Conservation (phyloP, 306 rosid species). For the Vachellia pachyceras region DNA sequence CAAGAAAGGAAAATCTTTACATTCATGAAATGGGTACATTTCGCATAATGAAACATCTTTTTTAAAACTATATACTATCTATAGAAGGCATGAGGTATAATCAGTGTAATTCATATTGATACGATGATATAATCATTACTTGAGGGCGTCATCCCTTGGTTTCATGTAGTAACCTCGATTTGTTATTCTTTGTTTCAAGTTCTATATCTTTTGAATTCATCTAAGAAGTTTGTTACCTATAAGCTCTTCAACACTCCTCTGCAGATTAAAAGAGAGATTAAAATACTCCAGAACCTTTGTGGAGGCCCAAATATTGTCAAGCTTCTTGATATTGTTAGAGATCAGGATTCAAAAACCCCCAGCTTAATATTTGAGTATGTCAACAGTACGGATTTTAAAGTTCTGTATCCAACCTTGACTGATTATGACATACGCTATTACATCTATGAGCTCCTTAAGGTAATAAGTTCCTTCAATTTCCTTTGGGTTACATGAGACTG, state of each 20-base stretch:
- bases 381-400: conserved; percentile 84
- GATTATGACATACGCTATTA: conserved; percentile 91
- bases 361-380: conserved; percentile 84
- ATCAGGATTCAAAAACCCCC: conserved; percentile 86
- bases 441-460: conserved; percentile 90
- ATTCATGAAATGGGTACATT: neutral
- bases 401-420: conserved; percentile 80
- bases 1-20: neutral
- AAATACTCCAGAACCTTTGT: conserved; percentile 81
- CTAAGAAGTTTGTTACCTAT: conserved; percentile 1
- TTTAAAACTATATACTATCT: neutral
- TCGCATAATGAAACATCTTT: neutral
- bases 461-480: conserved; percentile 35
- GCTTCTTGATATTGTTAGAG: conserved; percentile 84
- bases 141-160: neutral
- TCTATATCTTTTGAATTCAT: conserved; percentile 3
- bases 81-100: conserved; percentile 5
- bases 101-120: neutral
- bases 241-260: conserved; percentile 29
- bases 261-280: conserved; percentile 88
- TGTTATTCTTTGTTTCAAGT: conserved; percentile 3
- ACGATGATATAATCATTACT: neutral
- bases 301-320: conserved; percentile 87
- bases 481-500: neutral
- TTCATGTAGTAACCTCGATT: neutral